Base-by-base conservation (phyloP, 2,329 filamentous ascomycete species). In the Nectriaceae sp. region DNA sequence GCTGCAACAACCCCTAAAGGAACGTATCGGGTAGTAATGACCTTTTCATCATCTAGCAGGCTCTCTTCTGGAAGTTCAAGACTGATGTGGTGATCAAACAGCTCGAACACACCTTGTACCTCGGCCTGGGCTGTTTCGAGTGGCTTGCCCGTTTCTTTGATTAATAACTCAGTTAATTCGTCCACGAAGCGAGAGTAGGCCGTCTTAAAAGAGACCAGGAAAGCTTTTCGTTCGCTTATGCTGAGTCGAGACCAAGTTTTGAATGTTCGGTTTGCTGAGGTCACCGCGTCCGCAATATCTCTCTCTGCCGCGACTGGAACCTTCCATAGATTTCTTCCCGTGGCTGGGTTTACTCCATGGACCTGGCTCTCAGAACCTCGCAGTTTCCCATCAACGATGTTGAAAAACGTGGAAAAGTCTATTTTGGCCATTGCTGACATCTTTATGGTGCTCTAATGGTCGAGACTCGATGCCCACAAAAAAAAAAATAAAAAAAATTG, bases 1-100 rank as follows among this genome's bases (percentile, higher is more conserved):
- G 69, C 78, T 3, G 65, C 72, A 0, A 57, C 53, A 3, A 76
- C 71, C 0, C 74, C 74, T 5, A 76, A 52, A 0, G 73, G 73
- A 31, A 15, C 15, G 26, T 31, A 31, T 31, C 26, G 26, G 10
- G 26, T 31, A 16, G 15, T 18, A 11, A 37, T 6, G 10, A 6
- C 33, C 16, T 18, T 37, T 18, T 18, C 10, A 37, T 37, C 18
- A 18, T 18, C 33, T 18, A 11, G 10, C 6, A 37, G 10, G 6
- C 11, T 16, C 6, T 37, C 33, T 18, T 37, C 33, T 37, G 33
- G 33, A 11, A 37, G 33, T 11, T 18, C 16, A 11, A 37, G 10
- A 18, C 10, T 16, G 6, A 16, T 16, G 6, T 11, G 11, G 6
- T 18, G 11, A 6, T 16, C 6, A 11, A 37, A 11, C 10, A 10